A percentile compares a stretch with the other conserved stretches of the same genome.
phyloP scores from a whole-genome alignment of 345 rosid species.

The Sapria himalayana region DNA sequence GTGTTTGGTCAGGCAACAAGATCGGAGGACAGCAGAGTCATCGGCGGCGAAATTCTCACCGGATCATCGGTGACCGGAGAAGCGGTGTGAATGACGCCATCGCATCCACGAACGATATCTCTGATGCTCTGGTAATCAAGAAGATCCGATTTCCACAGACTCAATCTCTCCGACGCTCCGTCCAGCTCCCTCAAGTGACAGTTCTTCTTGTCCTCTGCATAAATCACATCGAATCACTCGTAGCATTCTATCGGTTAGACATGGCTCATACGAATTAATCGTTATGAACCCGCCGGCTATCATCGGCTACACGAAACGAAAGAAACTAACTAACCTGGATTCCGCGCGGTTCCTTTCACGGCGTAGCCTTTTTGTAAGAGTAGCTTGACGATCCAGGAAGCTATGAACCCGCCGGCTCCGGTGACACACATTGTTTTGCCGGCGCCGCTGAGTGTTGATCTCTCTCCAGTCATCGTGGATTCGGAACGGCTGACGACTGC shows the following conservation, averaged over 20 bases:
- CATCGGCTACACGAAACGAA: too few species aligned
- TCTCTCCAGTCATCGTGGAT: slow-evolving; percentile 10
- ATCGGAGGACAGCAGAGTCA: neutral
- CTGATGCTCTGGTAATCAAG: slow-evolving; percentile 42
- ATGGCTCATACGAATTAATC: too few species aligned
- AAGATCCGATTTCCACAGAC: slow-evolving; percentile 57
- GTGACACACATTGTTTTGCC: slow-evolving; percentile 74
- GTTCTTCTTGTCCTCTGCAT: slow-evolving; percentile 67
- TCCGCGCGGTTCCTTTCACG: slow-evolving; percentile 70
- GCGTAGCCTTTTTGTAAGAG: slow-evolving; percentile 64
- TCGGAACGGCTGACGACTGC: too few species aligned
- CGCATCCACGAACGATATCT: slow-evolving; percentile 57
- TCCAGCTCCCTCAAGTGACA: slow-evolving; percentile 63
- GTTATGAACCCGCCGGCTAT: too few species aligned
- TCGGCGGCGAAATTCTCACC: too few species aligned
- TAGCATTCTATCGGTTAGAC: too few species aligned
- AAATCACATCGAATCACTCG: too few species aligned
- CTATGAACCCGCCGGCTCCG: slow-evolving; percentile 96
- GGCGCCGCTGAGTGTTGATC: slow-evolving; percentile 13
- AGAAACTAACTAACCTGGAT: slow-evolving; percentile 29
- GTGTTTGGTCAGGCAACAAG: neutral
- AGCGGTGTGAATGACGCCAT: slow-evolving; percentile 94
- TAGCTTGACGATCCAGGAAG: slow-evolving; percentile 85
- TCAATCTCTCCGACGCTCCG: slow-evolving; percentile 76
- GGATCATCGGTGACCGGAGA: slow-evolving; percentile 96